Percentiles rank a stretch among this genome's conserved stretches.
Evolutionary conservation across 108 stramenopile species (phyloP).

Genomic region (Skeletonema grethae): DNA sequence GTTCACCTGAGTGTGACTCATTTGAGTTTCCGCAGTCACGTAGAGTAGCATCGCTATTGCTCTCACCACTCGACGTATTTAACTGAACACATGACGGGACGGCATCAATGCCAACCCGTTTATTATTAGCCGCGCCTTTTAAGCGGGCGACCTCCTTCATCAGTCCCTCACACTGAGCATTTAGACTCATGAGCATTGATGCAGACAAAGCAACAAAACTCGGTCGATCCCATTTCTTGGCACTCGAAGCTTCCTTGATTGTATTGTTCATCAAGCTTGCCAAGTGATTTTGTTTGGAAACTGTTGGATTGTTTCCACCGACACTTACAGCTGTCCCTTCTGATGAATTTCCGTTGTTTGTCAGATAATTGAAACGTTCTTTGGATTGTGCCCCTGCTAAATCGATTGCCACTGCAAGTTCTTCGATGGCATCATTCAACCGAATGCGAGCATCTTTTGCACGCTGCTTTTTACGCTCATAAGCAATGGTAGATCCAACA

Average conservation of each 20-base stretch:
- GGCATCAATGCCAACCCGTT: constrained; percentile 2
- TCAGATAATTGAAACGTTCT: constrained; percentile 52
- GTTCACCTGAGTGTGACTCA: constrained; percentile 1
- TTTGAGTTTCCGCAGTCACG: neutral
- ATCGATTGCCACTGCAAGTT: constrained; percentile 68
- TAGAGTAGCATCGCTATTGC: neutral
- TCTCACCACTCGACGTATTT: neutral
- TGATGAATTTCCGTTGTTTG: constrained; percentile 3
- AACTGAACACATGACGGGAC: constrained; percentile 1
- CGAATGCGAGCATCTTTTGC: constrained; percentile 86
- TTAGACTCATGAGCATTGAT: constrained; percentile 65
- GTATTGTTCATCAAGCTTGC: constrained; percentile 53
- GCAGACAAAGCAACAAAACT: constrained; percentile 83
- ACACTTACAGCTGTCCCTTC: neutral
- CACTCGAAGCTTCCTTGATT: constrained; percentile 56
- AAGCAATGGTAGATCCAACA: constrained; percentile 44
- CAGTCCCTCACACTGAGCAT: constrained; percentile 80
- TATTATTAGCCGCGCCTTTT: constrained; percentile 22
- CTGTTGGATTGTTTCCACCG: neutral
- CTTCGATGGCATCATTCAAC: constrained; percentile 83
- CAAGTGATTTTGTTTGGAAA: constrained; percentile 11
- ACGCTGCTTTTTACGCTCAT: constrained; percentile 87
- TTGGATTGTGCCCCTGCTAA: constrained; percentile 76
- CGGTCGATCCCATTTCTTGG: constrained; percentile 88
- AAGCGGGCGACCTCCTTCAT: constrained; percentile 66